Evolutionary conservation across 1,284 basidiomycete species (phyloP), one percentile per base, ranked within the genome.

Genomic region (Anthracocystis setariae): DNA sequence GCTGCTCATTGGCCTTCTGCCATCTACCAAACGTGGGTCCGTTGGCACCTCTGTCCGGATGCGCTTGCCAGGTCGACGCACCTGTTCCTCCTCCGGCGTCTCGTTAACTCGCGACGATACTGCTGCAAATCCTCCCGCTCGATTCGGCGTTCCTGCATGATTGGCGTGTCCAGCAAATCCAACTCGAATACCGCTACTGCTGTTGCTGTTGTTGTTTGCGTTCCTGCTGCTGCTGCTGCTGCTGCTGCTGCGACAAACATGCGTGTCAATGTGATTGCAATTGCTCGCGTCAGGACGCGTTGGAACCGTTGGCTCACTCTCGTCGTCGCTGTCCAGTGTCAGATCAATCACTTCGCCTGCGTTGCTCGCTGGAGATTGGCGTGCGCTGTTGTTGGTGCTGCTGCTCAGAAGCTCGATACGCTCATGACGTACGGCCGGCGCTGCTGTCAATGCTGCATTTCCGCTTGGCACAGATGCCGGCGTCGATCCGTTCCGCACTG

Each of bases 241-340:
- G 40, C 32, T 24, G 42, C 37, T 40, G 25, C 25, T 29, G 24
- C 20, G 25, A 25, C 21, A 8, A 23, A 46, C 13, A 23, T 58
- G 40, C 23, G 15, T 4, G 24, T 48, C 48, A 8, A 27, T 4
- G 24, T 52, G 52, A 8, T 25, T 38, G 40, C 54, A 50, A 33
- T 50, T 62, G 49, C 35, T 55, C 4, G 43, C 44, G 7, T 38
- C 43, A 10, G 63, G 46, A 1, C 63, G 62, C 8, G 45, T 44
- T 3, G 69, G 48, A 12, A 66, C 59, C 20, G 54, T 49, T 3
- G 59, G 58, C 54, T 60, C 59, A 35, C 44, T 46, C 8, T 71
- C 68, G 21, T 72, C 63, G 44, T 72, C 69, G 33, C 69, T 72
- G 46, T 72, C 69, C 24, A 73, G 46, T n/a, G 70, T 73, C 44